These are phyloP conservation scores for Leishmania braziliensis DNA, from an alignment of 208 protist species.

Conservation along the genomic window DNA sequence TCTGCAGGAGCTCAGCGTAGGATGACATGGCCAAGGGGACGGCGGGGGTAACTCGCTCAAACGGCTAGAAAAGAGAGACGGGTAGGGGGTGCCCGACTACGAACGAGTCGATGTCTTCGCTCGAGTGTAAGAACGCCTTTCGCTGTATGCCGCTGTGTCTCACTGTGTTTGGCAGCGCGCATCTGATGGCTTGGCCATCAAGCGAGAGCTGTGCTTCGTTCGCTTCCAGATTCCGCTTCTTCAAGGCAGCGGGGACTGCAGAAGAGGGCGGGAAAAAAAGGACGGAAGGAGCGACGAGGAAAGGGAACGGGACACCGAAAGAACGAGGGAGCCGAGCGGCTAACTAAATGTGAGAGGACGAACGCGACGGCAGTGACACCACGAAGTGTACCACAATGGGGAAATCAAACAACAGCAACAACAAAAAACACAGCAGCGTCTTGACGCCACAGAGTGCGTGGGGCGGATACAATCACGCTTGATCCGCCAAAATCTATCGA, in stretches of 20 bases:
- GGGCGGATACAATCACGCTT: background rate
- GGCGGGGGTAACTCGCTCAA: background rate
- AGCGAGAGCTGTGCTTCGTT: background rate
- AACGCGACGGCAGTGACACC: background rate
- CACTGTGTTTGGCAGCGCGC: background rate
- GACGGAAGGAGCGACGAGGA: background rate
- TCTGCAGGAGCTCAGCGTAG: conserved; percentile 75
- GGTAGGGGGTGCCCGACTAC: background rate
- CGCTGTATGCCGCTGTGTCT: background rate
- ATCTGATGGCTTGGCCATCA: background rate
- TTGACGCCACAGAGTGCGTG: background rate
- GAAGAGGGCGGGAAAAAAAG: background rate
- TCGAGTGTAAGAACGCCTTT: background rate
- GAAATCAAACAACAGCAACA: background rate
- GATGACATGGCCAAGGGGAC: conserved; percentile 43
- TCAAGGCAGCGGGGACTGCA: background rate
- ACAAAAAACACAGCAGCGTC: background rate
- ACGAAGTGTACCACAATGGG: background rate
- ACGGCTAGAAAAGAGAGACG: conserved; percentile 12
- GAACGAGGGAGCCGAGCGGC: background rate
- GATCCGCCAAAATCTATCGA: background rate
- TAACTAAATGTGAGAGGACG: background rate
- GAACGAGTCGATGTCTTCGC: background rate
- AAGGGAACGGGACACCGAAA: background rate
- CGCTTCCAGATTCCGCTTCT: background rate